Conservation (phyloP, 2,329 filamentous ascomycete species). For the Colletotrichum lupini region DNA sequence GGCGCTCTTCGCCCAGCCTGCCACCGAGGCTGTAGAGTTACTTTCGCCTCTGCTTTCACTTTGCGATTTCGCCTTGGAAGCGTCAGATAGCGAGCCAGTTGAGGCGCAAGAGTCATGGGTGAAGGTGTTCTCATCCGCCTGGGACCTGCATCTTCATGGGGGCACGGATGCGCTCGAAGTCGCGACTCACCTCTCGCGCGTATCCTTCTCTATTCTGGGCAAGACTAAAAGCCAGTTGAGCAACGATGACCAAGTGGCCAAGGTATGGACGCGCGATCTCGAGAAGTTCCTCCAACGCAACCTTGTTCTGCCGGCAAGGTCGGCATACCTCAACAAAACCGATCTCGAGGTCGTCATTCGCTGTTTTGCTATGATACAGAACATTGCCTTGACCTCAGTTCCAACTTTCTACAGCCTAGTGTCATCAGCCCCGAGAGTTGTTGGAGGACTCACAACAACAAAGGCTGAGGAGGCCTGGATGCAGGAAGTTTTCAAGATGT, state of each 20-base stretch:
- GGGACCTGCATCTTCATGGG: constrained; percentile 65
- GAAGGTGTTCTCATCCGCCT: constrained; percentile 56
- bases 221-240: constrained; percentile 47
- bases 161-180: constrained; percentile 60
- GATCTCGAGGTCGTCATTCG: constrained; percentile 53
- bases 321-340: constrained; percentile 56
- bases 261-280: constrained; percentile 58
- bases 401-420: constrained; percentile 59
- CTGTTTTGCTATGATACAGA: constrained; percentile 52
- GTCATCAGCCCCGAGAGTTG: constrained; percentile 41
- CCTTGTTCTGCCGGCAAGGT: constrained; percentile 63
- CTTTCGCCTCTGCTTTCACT: constrained; percentile 57
- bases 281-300: constrained; percentile 61
- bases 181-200: constrained; percentile 57
- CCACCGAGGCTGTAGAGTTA: constrained; percentile 57
- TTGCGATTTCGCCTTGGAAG: constrained; percentile 53
- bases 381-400: constrained; percentile 48
- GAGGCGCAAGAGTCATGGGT: constrained; percentile 60
- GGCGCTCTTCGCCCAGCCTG: constrained; percentile 64
- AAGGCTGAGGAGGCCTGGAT: constrained; percentile 54
- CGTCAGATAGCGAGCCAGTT: constrained; percentile 44
- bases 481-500: constrained; percentile 48
- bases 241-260: constrained; percentile 40
- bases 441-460: constrained; percentile 49
- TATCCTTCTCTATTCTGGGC: constrained; percentile 52